Percentiles rank a stretch among this genome's conserved stretches.
phyloP scores from a whole-genome alignment of 2,329 filamentous ascomycete genomes.

The Herpotrichia juniperi region DNA sequence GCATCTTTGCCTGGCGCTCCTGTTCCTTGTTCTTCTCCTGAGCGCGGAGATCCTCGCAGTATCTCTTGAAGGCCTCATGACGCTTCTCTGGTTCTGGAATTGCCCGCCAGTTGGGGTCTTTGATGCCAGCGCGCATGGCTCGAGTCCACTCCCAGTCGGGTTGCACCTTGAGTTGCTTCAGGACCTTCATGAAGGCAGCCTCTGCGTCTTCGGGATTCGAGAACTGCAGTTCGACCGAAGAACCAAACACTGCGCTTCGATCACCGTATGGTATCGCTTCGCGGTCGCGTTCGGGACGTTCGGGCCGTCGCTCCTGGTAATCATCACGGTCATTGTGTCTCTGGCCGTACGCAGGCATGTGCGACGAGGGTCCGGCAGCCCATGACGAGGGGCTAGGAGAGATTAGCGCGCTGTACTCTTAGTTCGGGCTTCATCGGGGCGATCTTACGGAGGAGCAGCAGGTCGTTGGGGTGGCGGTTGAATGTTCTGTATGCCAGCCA shows the following conservation, averaged over 20 bases:
- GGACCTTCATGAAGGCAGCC: conserved; percentile 87
- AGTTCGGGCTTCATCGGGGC: neutral
- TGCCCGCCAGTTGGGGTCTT: conserved; percentile 89
- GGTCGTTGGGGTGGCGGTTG: conserved; percentile 52
- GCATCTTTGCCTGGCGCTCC: conserved; percentile 88
- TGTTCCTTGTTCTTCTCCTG: conserved; percentile 96
- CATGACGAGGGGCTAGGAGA: conserved; percentile 55
- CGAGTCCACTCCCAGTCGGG: conserved; percentile 94
- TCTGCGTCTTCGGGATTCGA: conserved; percentile 80
- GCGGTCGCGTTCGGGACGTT: conserved; percentile 53
- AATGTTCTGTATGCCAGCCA: conserved; percentile 72
- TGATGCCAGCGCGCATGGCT: conserved; percentile 82
- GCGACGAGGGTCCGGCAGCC: conserved; percentile 62
- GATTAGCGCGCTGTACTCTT: neutral
- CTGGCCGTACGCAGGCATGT: conserved; percentile 47
- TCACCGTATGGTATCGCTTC: conserved; percentile 51
- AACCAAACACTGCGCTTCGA: conserved; percentile 44
- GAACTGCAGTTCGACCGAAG: conserved; percentile 59
- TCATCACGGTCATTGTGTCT: conserved; percentile 46
- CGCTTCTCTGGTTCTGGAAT: conserved; percentile 92
- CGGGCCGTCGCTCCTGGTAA: conserved; percentile 48
- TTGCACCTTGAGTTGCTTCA: conserved; percentile 84
- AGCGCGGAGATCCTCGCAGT: conserved; percentile 83
- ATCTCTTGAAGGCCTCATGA: conserved; percentile 92
- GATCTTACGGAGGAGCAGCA: conserved; percentile 52